Evolutionary conservation across 176 grass and related monocot species (phyloP), one percentile per base, ranked within the genome.

Genomic region (Tillandsia leiboldiana): DNA sequence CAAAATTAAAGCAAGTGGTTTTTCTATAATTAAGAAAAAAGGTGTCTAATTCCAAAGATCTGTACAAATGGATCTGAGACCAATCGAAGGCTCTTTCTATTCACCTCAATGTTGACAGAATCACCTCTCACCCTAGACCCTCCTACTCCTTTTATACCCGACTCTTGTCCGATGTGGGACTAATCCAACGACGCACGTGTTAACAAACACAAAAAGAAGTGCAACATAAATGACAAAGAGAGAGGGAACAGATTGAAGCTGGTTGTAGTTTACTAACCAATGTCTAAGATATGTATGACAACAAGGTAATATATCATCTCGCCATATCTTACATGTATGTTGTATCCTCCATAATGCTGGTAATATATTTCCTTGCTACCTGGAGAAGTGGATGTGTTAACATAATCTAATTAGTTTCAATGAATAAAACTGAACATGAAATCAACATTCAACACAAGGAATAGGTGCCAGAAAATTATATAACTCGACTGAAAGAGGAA

Each of bases 281-380:
- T 97, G 94, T 78, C 94, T 92, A 50, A 97, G 83, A 83, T 97
- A 93, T 62, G 85, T 24, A 13, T 84, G 94, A 53, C 89, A 93
- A 54, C 89, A 93, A 61, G 89, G 94, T 33, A 90, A 83, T 70
- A 97, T 92, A 83, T 97, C 94, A 68, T 93, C 86, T 66, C 89
- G 79, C 89, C 89, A 97, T 86, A 97, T 97, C 77, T 87, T 93
- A 8, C 90, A 5, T 86, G 81, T 77, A 97, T 93, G 70, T 79
- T 85, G 69, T 83, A 93, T 28, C 82, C 74, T 71, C 94, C 94
- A 77, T 93, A 97, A 20, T 28, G 81, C 51, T 93, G 79, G 50
- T 89, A 51, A 80, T 81, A 93, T 75, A 85, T 84, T 70, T 90
- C 94, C 74, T 90, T 90, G 81, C 82, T 92, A 65, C 89, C 94